Evolutionary conservation across 2,329 filamentous ascomycete species (phyloP).

Genomic region (Calonectria leucothoes): DNA sequence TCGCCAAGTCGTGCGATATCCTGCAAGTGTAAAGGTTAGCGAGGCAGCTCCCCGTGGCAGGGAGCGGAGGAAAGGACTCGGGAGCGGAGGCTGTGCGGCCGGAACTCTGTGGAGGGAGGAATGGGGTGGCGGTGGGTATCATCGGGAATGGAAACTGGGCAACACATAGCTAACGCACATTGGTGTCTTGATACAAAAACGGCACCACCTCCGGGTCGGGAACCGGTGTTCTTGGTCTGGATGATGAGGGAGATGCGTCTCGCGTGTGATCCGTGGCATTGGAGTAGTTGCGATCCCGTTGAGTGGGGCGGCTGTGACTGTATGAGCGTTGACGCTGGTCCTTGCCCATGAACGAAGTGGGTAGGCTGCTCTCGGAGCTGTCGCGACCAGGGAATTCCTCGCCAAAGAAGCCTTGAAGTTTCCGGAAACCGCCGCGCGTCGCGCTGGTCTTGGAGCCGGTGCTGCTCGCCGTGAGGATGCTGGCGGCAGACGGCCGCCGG

Average conservation of each 20-base stretch:
- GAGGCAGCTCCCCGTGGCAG: slow-evolving; percentile 24
- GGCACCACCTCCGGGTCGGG: slow-evolving; percentile 94
- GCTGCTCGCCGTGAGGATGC: slow-evolving; percentile 83
- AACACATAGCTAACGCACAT: slow-evolving; percentile 65
- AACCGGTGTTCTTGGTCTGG: slow-evolving; percentile 84
- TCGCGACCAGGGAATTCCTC: slow-evolving; percentile 84
- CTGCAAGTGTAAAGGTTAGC: slow-evolving; percentile 52
- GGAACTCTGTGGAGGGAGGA: slow-evolving; percentile 17
- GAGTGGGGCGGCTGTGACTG: slow-evolving; percentile 65
- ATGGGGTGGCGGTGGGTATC: slow-evolving; percentile 26
- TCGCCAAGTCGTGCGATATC: slow-evolving; percentile 83
- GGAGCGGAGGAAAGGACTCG: neutral
- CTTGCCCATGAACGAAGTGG: slow-evolving; percentile 60
- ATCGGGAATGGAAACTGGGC: slow-evolving; percentile 36
- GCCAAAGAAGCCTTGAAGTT: slow-evolving; percentile 91
- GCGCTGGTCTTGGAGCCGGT: slow-evolving; percentile 81
- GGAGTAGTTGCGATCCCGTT: slow-evolving; percentile 85
- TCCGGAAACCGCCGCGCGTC: slow-evolving; percentile 79
- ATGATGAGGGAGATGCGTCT: slow-evolving; percentile 80
- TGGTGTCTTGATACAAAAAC: slow-evolving; percentile 89
- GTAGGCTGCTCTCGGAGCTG: slow-evolving; percentile 78
- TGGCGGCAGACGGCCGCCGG: slow-evolving; percentile 87
- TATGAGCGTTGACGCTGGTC: slow-evolving; percentile 74
- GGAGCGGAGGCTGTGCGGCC: slow-evolving; percentile 14
- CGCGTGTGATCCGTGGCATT: slow-evolving; percentile 78